Evolutionary conservation across 2,329 filamentous ascomycete genomes (phyloP).

Genomic region (Coleophoma cylindrospora): DNA sequence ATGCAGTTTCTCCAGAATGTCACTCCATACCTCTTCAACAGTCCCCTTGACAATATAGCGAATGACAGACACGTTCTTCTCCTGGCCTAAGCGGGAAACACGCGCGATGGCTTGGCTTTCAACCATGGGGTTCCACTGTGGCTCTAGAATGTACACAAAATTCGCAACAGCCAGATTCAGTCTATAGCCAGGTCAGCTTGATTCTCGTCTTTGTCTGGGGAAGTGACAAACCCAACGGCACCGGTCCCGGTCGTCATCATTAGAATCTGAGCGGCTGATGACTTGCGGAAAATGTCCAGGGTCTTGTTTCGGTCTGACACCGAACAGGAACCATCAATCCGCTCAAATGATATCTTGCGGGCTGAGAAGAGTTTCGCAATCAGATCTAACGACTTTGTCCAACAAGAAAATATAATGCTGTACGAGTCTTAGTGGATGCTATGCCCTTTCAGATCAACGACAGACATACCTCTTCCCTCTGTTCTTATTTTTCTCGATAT

Average conservation of each 20-base stretch:
- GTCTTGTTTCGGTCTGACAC: constrained; percentile 30
- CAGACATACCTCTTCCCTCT: constrained; percentile 1
- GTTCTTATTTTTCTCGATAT: constrained; percentile 1
- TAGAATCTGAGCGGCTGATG: constrained; percentile 18
- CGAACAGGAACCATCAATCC: constrained; percentile 40
- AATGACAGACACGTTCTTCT: constrained; percentile 8
- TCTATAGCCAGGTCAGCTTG: constrained; percentile 4
- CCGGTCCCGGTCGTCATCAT: constrained; percentile 35
- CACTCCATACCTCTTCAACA: constrained; percentile 5
- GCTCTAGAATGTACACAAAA: constrained; percentile 15
- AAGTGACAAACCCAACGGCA: constrained; percentile 1
- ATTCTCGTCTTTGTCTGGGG: neutral
- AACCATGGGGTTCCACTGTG: constrained; percentile 16
- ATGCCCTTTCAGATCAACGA: neutral
- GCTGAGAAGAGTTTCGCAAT: constrained; percentile 27
- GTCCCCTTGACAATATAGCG: constrained; percentile 15
- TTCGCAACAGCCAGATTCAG: constrained; percentile 15
- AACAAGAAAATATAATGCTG: constrained; percentile 5
- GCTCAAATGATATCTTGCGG: constrained; percentile 24
- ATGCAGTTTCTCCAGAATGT: neutral
- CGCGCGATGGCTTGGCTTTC: constrained; percentile 15
- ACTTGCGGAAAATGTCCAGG: constrained; percentile 31
- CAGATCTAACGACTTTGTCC: constrained; percentile 1
- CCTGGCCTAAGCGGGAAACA: constrained; percentile 11
- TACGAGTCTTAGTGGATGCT: constrained; percentile 28